Evolutionary conservation across 2,329 filamentous ascomycete genomes (phyloP).

Genomic region (Nemania diffusa): DNA sequence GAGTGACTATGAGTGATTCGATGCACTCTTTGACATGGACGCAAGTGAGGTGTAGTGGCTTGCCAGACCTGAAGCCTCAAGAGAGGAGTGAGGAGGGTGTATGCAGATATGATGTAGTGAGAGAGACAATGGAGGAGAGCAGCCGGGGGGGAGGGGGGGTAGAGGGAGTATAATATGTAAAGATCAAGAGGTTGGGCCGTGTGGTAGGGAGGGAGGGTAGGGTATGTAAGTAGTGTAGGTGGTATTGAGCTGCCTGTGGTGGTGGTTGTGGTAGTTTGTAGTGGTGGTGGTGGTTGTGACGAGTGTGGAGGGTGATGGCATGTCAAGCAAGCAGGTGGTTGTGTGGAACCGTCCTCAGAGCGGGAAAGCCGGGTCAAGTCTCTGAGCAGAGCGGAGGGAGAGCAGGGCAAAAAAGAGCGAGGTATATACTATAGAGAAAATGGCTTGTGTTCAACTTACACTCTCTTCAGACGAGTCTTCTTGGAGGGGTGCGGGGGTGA

Average conservation of each 20-base stretch:
- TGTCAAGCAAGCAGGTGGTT: background rate
- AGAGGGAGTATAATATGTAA: slow-evolving; percentile 41
- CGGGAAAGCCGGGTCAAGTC: slow-evolving; percentile 40
- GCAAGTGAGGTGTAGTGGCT: slow-evolving; percentile 9
- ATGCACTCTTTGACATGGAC: slow-evolving; percentile 20
- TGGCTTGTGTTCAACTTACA: slow-evolving; percentile 36
- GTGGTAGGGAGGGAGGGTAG: slow-evolving; percentile 1
- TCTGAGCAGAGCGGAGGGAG: slow-evolving; percentile 32
- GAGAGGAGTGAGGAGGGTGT: slow-evolving; percentile 41
- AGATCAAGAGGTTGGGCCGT: slow-evolving; percentile 42
- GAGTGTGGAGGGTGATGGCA: background rate
- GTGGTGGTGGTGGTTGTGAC: background rate
- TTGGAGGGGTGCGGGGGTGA: slow-evolving; percentile 20
- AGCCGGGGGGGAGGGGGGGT: slow-evolving; percentile 35
- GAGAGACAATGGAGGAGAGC: slow-evolving; percentile 44
- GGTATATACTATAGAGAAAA: background rate
- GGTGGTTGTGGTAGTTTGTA: slow-evolving; percentile 6
- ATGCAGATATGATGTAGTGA: slow-evolving; percentile 39
- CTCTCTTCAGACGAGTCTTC: slow-evolving; percentile 26
- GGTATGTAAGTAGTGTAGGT: slow-evolving; percentile 13
- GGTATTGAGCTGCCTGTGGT: slow-evolving; percentile 35
- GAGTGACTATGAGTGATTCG: slow-evolving; percentile 13
- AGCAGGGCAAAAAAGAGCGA: background rate
- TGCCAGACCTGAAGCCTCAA: slow-evolving; percentile 34
- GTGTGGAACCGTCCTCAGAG: slow-evolving; percentile 8